Conservation (phyloP, 345 rosid genomes). For the Excoecaria agallocha region DNA sequence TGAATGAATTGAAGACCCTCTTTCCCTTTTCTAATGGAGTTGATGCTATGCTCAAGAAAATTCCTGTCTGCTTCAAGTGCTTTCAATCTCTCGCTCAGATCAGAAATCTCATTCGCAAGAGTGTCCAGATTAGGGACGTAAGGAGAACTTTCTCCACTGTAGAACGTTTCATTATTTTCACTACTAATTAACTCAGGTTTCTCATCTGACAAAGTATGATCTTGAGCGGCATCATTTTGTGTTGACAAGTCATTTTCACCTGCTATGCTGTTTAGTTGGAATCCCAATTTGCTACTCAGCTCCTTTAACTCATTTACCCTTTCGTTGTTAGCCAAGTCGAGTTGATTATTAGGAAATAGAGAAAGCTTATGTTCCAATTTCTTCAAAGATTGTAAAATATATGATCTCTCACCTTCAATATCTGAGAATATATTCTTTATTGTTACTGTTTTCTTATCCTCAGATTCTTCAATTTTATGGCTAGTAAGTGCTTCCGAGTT, state of each 20-base stretch:
- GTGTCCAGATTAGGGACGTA: conserved; percentile 12
- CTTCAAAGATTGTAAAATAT: conserved; percentile 41
- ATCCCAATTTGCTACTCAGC: no score
- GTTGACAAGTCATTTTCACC: no score
- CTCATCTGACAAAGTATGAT: conserved; percentile 13
- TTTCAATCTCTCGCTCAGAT: conserved; percentile 47
- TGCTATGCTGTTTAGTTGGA: no score
- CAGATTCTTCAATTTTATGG: not conserved
- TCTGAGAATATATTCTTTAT: conserved; percentile 28
- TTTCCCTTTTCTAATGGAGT: conserved; percentile 38
- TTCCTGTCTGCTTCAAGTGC: conserved; percentile 45
- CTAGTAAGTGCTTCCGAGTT: conserved; percentile 14
- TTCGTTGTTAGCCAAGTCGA: conserved; percentile 14
- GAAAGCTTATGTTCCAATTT: conserved; percentile 46
- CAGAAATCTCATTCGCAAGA: conserved; percentile 29
- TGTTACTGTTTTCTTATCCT: conserved; percentile 6
- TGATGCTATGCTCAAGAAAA: conserved; percentile 49
- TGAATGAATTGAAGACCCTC: conserved; percentile 43
- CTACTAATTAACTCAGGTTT: not conserved
- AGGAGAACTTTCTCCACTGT: not conserved
- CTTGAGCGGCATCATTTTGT: conserved; percentile 14
- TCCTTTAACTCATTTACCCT: not conserved
- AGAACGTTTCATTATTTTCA: conserved; percentile 9
- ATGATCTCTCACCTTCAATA: conserved; percentile 51
- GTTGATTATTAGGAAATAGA: conserved; percentile 27